Percentiles rank a stretch among this genome's conserved stretches.
Conservation (phyloP, 2,329 filamentous ascomycete genomes). For the Diplocarpon mali region DNA sequence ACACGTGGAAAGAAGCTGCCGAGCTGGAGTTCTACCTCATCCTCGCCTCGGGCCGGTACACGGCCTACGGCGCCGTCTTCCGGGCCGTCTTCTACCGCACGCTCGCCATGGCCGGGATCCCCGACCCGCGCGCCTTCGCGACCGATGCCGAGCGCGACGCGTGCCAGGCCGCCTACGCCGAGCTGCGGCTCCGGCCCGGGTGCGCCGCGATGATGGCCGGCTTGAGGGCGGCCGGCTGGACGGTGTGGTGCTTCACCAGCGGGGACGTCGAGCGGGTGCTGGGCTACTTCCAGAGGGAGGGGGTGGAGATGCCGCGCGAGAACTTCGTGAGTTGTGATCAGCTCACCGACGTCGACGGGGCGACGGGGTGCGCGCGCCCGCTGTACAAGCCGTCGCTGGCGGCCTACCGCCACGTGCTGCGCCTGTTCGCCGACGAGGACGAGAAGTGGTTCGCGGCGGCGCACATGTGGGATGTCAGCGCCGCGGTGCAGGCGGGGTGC, state of each 20-base stretch:
- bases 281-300: slow-evolving; percentile 40
- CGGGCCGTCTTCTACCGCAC: slow-evolving; percentile 37
- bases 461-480: slow-evolving; percentile 48
- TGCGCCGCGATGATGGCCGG: slow-evolving; percentile 32
- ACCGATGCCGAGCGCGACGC: slow-evolving; percentile 33
- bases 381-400: slow-evolving; percentile 39
- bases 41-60: slow-evolving; percentile 33
- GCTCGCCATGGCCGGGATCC: slow-evolving; percentile 33
- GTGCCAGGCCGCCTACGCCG: slow-evolving; percentile 31
- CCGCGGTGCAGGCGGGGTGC: slow-evolving; percentile 35
- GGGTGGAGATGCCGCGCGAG: slow-evolving; percentile 38
- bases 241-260: slow-evolving; percentile 42
- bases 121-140: slow-evolving; percentile 32
- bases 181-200: slow-evolving; percentile 30
- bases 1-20: slow-evolving; percentile 35
- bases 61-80: slow-evolving; percentile 33
- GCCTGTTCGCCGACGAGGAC: slow-evolving; percentile 29
- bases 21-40: slow-evolving; percentile 41
- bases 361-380: slow-evolving; percentile 27
- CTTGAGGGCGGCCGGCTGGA: slow-evolving; percentile 36
- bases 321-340: slow-evolving; percentile 41
- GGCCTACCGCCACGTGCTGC: slow-evolving; percentile 35
- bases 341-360: slow-evolving; percentile 3
- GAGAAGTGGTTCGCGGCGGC: slow-evolving; percentile 47
- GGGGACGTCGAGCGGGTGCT: slow-evolving; percentile 38